Percentiles rank a stretch among this genome's conserved stretches.
Conservation (phyloP, 176 grass and related monocot species). For the Rhynchospora breviuscula region DNA sequence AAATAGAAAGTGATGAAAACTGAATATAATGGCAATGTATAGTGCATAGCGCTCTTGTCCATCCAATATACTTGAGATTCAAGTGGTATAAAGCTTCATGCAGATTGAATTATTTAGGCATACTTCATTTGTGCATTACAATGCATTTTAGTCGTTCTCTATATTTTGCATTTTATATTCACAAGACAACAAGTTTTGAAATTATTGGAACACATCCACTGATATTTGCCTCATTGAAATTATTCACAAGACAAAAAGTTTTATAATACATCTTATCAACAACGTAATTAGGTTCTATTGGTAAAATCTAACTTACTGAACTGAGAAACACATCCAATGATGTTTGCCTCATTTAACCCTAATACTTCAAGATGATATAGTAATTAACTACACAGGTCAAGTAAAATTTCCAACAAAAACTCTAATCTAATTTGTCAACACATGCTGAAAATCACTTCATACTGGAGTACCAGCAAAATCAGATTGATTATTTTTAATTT, state of each 20-base stretch:
- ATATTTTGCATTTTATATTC: no score
- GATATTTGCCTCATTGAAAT: not conserved
- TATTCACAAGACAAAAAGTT: no score
- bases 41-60: no score
- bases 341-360: not conserved
- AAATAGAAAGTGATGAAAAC: no score
- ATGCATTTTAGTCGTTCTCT: no score
- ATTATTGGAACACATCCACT: not conserved
- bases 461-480: not conserved
- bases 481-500: not conserved
- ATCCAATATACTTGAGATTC: no score
- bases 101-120: no score
- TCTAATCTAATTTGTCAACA: not conserved
- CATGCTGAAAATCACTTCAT: not conserved
- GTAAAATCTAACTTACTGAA: not conserved
- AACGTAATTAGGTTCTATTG: not conserved
- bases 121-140: no score
- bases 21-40: no score
- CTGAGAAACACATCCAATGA: not conserved
- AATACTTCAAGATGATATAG: not conserved
- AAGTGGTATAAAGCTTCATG: no score
- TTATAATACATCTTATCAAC: no score
- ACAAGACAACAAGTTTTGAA: no score
- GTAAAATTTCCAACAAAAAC: not conserved
- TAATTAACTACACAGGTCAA: not conserved